Conservation (phyloP, 2,329 filamentous ascomycete species). For the Fusarium setosum region DNA sequence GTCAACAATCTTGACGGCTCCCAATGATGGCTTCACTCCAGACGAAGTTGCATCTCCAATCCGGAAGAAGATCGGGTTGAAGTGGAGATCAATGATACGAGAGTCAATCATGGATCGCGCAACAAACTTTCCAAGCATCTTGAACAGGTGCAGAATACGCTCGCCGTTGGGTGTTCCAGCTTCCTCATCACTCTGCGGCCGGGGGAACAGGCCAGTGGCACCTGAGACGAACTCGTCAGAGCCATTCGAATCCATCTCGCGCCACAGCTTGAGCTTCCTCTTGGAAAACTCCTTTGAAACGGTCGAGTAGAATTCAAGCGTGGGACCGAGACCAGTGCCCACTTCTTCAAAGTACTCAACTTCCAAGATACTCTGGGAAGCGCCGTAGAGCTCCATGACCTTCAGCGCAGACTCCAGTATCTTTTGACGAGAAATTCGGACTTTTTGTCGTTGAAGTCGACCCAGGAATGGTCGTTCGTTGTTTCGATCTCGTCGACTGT, state of each 20-base stretch:
- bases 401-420: slow-evolving; percentile 97
- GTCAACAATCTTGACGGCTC: slow-evolving; percentile 90
- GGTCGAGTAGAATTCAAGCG: slow-evolving; percentile 96
- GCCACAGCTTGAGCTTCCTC: slow-evolving; percentile 97
- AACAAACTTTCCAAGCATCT: slow-evolving; percentile 95
- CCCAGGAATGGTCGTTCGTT: slow-evolving; percentile 94
- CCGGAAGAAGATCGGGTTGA: slow-evolving; percentile 98
- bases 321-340: slow-evolving; percentile 93
- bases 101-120: slow-evolving; percentile 98
- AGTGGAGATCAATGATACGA: slow-evolving; percentile 95
- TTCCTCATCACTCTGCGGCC: slow-evolving; percentile 86
- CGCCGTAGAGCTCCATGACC: slow-evolving; percentile 98
- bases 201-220: slow-evolving; percentile 87
- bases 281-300: slow-evolving; percentile 98
- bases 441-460: slow-evolving; percentile 92
- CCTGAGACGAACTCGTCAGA: slow-evolving; percentile 86
- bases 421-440: slow-evolving; percentile 94
- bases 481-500: slow-evolving; percentile 83
- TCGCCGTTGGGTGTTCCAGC: slow-evolving; percentile 81
- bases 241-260: slow-evolving; percentile 83
- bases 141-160: slow-evolving; percentile 89
- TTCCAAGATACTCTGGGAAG: slow-evolving; percentile 94
- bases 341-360: slow-evolving; percentile 99
- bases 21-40: slow-evolving; percentile 83
- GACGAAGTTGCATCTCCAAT: slow-evolving; percentile 76